Evolutionary conservation across 805 yeast genomes (phyloP).

Genomic region (Metschnikowia sp.): DNA sequence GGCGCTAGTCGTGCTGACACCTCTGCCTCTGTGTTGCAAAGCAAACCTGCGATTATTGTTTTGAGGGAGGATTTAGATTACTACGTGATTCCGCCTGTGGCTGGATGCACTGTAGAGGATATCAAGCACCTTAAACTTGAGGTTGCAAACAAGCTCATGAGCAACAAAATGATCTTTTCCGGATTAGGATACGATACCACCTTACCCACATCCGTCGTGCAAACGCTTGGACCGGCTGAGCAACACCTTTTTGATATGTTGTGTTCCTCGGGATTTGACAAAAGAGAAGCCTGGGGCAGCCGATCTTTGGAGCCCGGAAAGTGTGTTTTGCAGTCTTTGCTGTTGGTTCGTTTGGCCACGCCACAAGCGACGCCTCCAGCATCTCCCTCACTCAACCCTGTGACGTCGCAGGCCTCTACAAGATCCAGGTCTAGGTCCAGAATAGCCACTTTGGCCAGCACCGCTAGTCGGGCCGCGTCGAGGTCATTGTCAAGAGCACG

Average conservation of each 20-base stretch:
- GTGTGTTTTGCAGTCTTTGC: constrained; percentile 82
- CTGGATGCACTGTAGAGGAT: constrained; percentile 52
- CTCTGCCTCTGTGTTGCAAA: constrained; percentile 64
- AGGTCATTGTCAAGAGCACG: constrained; percentile 54
- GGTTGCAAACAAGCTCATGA: constrained; percentile 65
- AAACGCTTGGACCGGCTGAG: constrained; percentile 80
- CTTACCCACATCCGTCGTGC: constrained; percentile 33
- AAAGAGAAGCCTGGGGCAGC: constrained; percentile 77
- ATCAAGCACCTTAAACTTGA: constrained; percentile 66
- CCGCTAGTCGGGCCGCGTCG: constrained; percentile 54
- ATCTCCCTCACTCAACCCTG: constrained; percentile 43
- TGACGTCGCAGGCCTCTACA: constrained; percentile 37
- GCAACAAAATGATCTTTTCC: constrained; percentile 62
- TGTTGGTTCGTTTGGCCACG: constrained; percentile 58
- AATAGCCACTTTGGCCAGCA: constrained; percentile 56
- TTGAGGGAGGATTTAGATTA: constrained; percentile 91
- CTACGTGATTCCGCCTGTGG: constrained; percentile 78
- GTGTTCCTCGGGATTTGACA: constrained; percentile 78
- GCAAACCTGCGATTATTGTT: constrained; percentile 87
- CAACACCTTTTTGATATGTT: constrained; percentile 93
- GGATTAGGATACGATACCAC: constrained; percentile 63
- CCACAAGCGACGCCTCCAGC: constrained; percentile 34
- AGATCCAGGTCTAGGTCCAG: constrained; percentile 43
- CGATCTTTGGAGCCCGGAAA: constrained; percentile 84
- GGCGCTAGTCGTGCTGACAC: constrained; percentile 19